phyloP scores from a whole-genome alignment of 2,329 filamentous ascomycete genomes.

The Aspergillus sp. region DNA sequence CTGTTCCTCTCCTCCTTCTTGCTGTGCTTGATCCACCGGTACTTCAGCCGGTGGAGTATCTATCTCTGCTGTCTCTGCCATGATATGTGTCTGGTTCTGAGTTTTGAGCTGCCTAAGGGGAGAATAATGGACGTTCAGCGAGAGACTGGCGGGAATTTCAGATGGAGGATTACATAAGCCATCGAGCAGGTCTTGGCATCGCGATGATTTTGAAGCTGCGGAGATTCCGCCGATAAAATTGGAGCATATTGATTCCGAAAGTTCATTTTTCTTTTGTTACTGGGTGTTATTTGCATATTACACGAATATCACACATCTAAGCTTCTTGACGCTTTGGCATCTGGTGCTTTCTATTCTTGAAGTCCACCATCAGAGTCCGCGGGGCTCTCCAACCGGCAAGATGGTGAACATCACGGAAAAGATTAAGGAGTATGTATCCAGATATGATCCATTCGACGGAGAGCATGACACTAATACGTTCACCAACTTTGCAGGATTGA shows the following conservation, averaged over 20 bases:
- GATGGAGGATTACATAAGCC: constrained; percentile 18
- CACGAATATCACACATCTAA: not conserved
- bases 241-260: not conserved
- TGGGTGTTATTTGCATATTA: not conserved
- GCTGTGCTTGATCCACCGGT: constrained; percentile 41
- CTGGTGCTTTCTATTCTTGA: not conserved
- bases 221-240: constrained; percentile 7
- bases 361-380: constrained; percentile 19
- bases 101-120: not conserved
- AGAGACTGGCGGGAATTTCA: constrained; percentile 7
- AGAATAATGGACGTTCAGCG: constrained; percentile 5
- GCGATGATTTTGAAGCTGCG: constrained; percentile 20
- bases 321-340: not conserved
- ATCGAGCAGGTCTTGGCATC: constrained; percentile 15
- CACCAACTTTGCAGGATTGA: constrained; percentile 70
- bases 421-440: constrained; percentile 82
- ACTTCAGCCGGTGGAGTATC: constrained; percentile 33
- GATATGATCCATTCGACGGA: not conserved
- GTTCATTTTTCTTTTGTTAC: not conserved
- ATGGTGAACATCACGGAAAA: constrained; percentile 99
- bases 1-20: not conserved
- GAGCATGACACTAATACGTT: not conserved
- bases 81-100: constrained; percentile 11
- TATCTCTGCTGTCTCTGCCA: constrained; percentile 28
- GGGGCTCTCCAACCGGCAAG: constrained; percentile 34